Conservation (phyloP, 2,329 filamentous ascomycete genomes). For the Dendrostoma leiphaemia region DNA sequence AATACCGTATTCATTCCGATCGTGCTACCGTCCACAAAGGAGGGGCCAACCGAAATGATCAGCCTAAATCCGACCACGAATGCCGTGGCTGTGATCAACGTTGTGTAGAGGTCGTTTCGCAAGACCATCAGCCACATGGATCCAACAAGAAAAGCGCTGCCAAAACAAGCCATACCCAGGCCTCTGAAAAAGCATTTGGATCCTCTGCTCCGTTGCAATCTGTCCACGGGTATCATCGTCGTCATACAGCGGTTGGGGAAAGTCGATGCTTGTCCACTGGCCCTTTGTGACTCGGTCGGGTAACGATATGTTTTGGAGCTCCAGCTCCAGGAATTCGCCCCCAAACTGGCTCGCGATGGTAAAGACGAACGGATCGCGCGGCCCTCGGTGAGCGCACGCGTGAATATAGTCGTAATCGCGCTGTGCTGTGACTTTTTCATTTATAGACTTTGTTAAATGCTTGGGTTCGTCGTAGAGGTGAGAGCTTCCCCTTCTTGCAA, state of each 20-base stretch:
- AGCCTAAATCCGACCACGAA: neutral
- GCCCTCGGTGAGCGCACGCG: neutral
- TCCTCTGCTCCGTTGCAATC: neutral
- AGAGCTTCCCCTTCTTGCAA: neutral
- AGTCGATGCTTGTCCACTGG: neutral
- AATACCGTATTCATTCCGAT: neutral
- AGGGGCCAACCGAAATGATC: neutral
- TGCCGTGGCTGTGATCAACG: neutral
- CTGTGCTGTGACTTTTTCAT: neutral
- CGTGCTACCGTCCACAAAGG: neutral
- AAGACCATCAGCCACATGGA: neutral
- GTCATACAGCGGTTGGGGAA: neutral
- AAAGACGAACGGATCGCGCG: too few species aligned
- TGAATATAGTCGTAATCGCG: neutral
- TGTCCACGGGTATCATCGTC: neutral
- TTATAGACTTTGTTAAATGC: too few species aligned
- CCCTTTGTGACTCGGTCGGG: neutral
- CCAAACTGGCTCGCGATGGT: neutral
- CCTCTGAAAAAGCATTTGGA: neutral
- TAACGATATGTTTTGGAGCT: neutral
- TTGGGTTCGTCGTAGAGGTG: too few species aligned
- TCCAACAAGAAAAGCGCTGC: neutral
- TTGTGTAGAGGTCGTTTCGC: neutral
- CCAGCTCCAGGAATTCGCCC: neutral
- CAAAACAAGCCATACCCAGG: neutral